Evolutionary conservation across 106 monocot species (phyloP).

Genomic region (Dactylorhiza incarnata): DNA sequence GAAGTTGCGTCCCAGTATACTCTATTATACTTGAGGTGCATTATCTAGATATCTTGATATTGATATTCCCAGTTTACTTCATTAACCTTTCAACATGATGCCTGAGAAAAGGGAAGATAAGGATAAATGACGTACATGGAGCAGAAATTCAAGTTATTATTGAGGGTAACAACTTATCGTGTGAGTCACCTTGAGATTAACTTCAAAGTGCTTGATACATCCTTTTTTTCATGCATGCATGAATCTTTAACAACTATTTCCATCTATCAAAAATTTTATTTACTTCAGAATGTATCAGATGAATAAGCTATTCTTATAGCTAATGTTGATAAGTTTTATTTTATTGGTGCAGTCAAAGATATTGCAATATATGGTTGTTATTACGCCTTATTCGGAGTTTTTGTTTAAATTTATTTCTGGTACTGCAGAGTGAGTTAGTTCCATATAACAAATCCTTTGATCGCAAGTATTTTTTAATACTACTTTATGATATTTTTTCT

Average conservation of each 20-base stretch:
- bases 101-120: conserved; percentile 90
- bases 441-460: conserved; percentile 1
- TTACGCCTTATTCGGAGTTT: conserved; percentile 93
- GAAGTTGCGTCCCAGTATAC: too few relatives aligned
- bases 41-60: too few relatives aligned
- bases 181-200: conserved; percentile 36
- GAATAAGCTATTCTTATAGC: neutral
- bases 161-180: conserved; percentile 95
- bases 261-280: neutral
- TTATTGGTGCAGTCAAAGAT: conserved; percentile 72
- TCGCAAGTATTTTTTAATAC: neutral
- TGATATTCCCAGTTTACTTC: too few relatives aligned
- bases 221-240: neutral
- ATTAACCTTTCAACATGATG: too few relatives aligned
- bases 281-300: neutral
- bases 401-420: conserved; percentile 78
- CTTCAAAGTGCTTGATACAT: neutral
- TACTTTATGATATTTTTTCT: conserved; percentile 5
- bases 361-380: conserved; percentile 96
- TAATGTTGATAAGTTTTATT: conserved; percentile 7
- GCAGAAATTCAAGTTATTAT: conserved; percentile 97
- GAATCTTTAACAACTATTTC: neutral
- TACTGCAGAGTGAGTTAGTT: conserved; percentile 54
- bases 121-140: conserved; percentile 84
- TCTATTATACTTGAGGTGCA: conserved; percentile 90